Evolutionary conservation across 2,329 filamentous ascomycete species (phyloP), one percentile per base, ranked within the genome.

Genomic region (Aspergillus uvarum): DNA sequence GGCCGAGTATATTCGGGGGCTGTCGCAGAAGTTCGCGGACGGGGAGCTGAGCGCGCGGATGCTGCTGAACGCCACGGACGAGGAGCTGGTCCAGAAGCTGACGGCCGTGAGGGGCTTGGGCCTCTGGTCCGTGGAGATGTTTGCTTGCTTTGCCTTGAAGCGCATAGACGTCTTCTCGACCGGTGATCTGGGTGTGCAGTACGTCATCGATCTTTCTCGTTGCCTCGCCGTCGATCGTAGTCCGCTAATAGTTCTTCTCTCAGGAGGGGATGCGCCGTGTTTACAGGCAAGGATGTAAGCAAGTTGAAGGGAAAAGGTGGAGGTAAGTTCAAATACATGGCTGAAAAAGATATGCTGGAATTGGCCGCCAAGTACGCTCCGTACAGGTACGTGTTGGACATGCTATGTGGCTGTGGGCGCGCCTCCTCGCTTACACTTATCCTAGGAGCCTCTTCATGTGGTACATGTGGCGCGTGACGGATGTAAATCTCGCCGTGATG

Each of bases 291-390:
- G 60, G 91, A 98, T 73, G 87, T 98, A 22, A 85, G 81, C 50
- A 96, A 94, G 77, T 79, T 97, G 60, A 97, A 96, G 78, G 81
- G 79, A 38, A 90, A 87, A 65, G 87, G 87, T 26, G 88, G 88
- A 32, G 90, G 91, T 49, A 98, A 98, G 80, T 98, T 92, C 89
- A 98, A 98, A 81, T 99, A 98, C 75, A 96, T 98, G 92, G 85
- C 84, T 38, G 95, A 98, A 78, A 85, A 87, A 72, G 95, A 98
- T 62, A 98, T 99, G 95, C 74, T 89, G 62, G 90, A 92, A 65
- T 82, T 91, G 65, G 88, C 91, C 12, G 89, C 88, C 59, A 86
- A 82, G 71, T 99, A 96, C 75, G 83, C 84, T 59, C 95, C 94
- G 3, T 98, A 96, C 77, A 82, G 87, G 85, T 87, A 76, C 70